Conservation (phyloP, 2,329 filamentous ascomycete species). For the Fusarium praegraminearum region DNA sequence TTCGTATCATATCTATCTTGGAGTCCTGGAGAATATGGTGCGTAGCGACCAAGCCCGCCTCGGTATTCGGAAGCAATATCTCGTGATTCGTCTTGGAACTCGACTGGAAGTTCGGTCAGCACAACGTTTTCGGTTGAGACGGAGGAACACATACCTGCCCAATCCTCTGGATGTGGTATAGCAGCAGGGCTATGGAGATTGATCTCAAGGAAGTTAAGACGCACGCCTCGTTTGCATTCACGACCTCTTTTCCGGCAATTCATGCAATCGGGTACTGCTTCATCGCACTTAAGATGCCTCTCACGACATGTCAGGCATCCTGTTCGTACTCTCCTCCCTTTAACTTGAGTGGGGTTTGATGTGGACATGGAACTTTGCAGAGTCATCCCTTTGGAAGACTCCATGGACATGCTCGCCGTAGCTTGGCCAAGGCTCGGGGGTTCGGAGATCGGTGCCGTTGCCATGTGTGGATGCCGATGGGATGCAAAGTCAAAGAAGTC, state of each 20-base stretch:
- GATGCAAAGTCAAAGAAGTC: conserved; percentile 17
- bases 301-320: conserved; percentile 92
- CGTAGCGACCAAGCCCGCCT: conserved; percentile 81
- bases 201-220: conserved; percentile 92
- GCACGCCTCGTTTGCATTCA: conserved; percentile 85
- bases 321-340: conserved; percentile 84
- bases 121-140: neutral
- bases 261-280: conserved; percentile 71
- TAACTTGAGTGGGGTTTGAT: conserved; percentile 34
- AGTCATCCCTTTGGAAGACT: conserved; percentile 29
- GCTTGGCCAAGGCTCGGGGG: conserved; percentile 19
- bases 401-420: conserved; percentile 12
- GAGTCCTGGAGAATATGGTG: conserved; percentile 49
- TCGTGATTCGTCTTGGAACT: conserved; percentile 89
- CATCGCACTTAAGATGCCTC: conserved; percentile 91
- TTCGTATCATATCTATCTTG: neutral
- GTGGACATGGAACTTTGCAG: conserved; percentile 14
- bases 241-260: conserved; percentile 92
- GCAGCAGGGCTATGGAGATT: conserved; percentile 76
- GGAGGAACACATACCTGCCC: conserved; percentile 43
- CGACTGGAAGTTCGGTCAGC: conserved; percentile 60
- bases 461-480: conserved; percentile 17
- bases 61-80: conserved; percentile 91
- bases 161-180: conserved; percentile 42
- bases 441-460: conserved; percentile 16